Conservation (phyloP, 1,284 basidiomycete genomes). For the Phaffia rhodozyma region DNA sequence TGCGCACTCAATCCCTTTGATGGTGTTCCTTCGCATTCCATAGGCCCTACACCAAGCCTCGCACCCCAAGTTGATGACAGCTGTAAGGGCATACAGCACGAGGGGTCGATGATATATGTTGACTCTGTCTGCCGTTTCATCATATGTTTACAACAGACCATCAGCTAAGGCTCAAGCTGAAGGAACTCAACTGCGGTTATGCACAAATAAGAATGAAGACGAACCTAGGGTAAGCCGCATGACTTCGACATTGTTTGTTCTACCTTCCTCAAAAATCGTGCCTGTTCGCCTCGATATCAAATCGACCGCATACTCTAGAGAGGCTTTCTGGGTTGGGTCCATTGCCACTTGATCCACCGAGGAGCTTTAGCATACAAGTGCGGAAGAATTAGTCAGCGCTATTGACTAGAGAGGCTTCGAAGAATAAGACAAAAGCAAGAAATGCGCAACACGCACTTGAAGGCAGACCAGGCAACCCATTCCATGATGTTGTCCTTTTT, state of each 20-base stretch:
- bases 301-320: constrained; percentile 49
- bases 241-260: constrained; percentile 45
- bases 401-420: background rate
- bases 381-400: background rate
- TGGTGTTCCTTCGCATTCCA: constrained; percentile 42
- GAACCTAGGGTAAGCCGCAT: constrained; percentile 69
- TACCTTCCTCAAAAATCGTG: constrained; percentile 49
- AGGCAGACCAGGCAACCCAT: constrained; percentile 80
- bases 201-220: background rate
- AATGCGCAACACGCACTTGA: constrained; percentile 38
- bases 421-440: background rate
- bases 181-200: background rate
- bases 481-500: constrained; percentile 51
- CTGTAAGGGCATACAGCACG: constrained; percentile 54
- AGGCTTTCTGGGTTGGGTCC: constrained; percentile 39
- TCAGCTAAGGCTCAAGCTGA: too few species aligned
- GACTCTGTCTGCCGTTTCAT: constrained; percentile 32
- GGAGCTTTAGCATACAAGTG: background rate
- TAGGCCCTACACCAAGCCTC: constrained; percentile 40
- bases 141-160: background rate
- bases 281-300: constrained; percentile 64
- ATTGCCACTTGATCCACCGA: constrained; percentile 28
- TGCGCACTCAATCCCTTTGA: constrained; percentile 52
- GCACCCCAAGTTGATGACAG: constrained; percentile 45
- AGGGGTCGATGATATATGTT: constrained; percentile 58